These are phyloP conservation scores for Russula virescens DNA, from an alignment of 768 basidiomycete genomes.

Conservation along the genomic window DNA sequence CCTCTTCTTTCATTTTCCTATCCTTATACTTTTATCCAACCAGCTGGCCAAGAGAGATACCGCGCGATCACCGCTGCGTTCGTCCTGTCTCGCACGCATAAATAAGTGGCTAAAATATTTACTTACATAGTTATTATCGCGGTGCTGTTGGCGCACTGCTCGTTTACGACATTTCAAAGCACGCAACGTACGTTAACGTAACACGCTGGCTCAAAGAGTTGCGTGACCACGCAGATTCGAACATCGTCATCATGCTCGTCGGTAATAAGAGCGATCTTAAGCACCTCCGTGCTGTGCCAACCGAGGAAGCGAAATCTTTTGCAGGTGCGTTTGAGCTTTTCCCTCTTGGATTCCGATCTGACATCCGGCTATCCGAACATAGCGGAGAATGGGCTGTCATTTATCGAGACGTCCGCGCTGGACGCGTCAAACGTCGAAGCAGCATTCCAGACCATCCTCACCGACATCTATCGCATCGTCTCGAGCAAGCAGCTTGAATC, in stretches of 20 bases:
- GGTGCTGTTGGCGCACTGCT: conserved; percentile 91
- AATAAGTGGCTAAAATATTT: background rate
- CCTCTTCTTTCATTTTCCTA: background rate
- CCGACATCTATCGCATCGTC: conserved; percentile 96
- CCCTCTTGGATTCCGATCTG: background rate
- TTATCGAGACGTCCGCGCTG: conserved; percentile 99
- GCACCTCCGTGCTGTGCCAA: conserved; percentile 92
- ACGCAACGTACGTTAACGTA: conserved; percentile 90
- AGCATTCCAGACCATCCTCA: conserved; percentile 95
- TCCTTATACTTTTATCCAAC: conserved; percentile 6
- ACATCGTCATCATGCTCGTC: conserved; percentile 93
- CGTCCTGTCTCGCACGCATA: conserved; percentile 29
- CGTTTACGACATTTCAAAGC: conserved; percentile 92
- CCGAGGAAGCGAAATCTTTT: conserved; percentile 94
- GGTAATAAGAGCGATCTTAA: conserved; percentile 99
- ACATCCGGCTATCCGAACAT: too few relatives aligned
- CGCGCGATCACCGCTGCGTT: conserved; percentile 96
- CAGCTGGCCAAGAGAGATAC: conserved; percentile 96
- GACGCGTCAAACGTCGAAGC: conserved; percentile 98
- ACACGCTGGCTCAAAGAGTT: conserved; percentile 96
- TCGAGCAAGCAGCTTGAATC: conserved; percentile 94
- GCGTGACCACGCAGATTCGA: conserved; percentile 89
- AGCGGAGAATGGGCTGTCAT: conserved; percentile 86
- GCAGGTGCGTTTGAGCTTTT: conserved; percentile 49
- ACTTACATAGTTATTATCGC: conserved; percentile 76